These are phyloP conservation scores for Beverwykella pulmonaria DNA, from an alignment of 495 filamentous ascomycete genomes.

Conservation along the genomic window DNA sequence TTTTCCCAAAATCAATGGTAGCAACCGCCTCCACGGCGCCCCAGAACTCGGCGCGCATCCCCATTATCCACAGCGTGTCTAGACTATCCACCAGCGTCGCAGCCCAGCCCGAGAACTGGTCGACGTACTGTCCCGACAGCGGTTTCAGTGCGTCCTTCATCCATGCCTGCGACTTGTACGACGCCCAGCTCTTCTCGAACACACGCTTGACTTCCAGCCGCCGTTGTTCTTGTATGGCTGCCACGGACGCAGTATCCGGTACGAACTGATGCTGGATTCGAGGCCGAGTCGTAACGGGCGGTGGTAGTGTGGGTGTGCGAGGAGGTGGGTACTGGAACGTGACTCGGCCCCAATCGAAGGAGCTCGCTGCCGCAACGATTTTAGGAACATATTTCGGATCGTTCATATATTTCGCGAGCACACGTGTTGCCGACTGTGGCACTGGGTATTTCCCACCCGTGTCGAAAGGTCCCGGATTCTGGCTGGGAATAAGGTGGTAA, in stretches of 20 bases:
- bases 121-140: slow-evolving; percentile 40
- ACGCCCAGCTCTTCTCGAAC: slow-evolving; percentile 42
- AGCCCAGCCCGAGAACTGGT: slow-evolving; percentile 65
- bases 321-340: slow-evolving; percentile 21
- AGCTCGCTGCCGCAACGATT: slow-evolving; percentile 14
- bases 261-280: slow-evolving; percentile 40
- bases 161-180: slow-evolving; percentile 46
- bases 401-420: slow-evolving; percentile 28
- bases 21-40: slow-evolving; percentile 58
- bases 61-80: slow-evolving; percentile 68
- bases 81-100: slow-evolving; percentile 63
- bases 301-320: slow-evolving; percentile 16
- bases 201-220: slow-evolving; percentile 38
- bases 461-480: slow-evolving; percentile 3
- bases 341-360: slow-evolving; percentile 24
- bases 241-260: slow-evolving; percentile 23
- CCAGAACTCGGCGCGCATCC: slow-evolving; percentile 61
- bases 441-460: not conserved
- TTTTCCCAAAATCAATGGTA: slow-evolving; percentile 58
- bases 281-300: slow-evolving; percentile 4
- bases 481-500: slow-evolving; percentile 17
- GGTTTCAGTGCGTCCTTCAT: slow-evolving; percentile 46
- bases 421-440: not conserved
- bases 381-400: slow-evolving; percentile 13
- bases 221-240: slow-evolving; percentile 26